Evolutionary conservation across 2,329 filamentous ascomycete genomes (phyloP).

Genomic region (Arthrobotrys megalospora): DNA sequence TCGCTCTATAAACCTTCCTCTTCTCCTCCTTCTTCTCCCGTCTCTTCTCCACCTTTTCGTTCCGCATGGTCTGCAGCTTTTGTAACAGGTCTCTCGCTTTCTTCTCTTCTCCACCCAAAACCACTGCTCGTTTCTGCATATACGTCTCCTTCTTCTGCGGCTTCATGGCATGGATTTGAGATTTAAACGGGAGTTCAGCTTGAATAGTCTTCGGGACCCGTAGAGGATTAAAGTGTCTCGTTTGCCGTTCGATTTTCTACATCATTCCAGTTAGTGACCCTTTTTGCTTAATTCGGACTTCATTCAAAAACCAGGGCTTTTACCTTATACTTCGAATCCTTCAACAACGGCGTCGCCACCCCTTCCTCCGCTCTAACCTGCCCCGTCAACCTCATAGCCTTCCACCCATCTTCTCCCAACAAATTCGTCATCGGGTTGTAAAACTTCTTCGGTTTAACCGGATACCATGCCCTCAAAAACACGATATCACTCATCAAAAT

Average conservation of each 20-base stretch:
- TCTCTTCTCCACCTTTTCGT: slow-evolving; percentile 89
- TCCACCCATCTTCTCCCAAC: slow-evolving; percentile 77
- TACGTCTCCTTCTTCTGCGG: slow-evolving; percentile 87
- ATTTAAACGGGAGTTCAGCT: slow-evolving; percentile 89
- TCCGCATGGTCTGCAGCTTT: slow-evolving; percentile 89
- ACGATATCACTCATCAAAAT: slow-evolving; percentile 96
- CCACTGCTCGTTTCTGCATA: slow-evolving; percentile 93
- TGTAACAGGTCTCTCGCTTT: slow-evolving; percentile 90
- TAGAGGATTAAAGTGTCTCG: slow-evolving; percentile 83
- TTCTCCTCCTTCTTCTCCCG: slow-evolving; percentile 89
- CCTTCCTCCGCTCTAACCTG: slow-evolving; percentile 84
- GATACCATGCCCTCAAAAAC: slow-evolving; percentile 96
- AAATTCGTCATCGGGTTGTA: slow-evolving; percentile 97
- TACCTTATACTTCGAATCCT: slow-evolving; percentile 86
- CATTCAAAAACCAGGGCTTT: background rate
- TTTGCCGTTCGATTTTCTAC: slow-evolving; percentile 73
- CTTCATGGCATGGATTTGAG: slow-evolving; percentile 86
- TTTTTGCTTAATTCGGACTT: background rate
- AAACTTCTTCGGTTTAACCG: slow-evolving; percentile 93
- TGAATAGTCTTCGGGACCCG: slow-evolving; percentile 84
- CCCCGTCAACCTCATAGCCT: slow-evolving; percentile 92
- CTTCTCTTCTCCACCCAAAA: slow-evolving; percentile 85
- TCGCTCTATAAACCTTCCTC: slow-evolving; percentile 83
- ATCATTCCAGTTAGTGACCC: slow-evolving; percentile 18
- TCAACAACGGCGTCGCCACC: slow-evolving; percentile 82